These are phyloP conservation scores for Lentinus tigrinus DNA, from an alignment of 768 basidiomycete genomes.

Conservation along the genomic window DNA sequence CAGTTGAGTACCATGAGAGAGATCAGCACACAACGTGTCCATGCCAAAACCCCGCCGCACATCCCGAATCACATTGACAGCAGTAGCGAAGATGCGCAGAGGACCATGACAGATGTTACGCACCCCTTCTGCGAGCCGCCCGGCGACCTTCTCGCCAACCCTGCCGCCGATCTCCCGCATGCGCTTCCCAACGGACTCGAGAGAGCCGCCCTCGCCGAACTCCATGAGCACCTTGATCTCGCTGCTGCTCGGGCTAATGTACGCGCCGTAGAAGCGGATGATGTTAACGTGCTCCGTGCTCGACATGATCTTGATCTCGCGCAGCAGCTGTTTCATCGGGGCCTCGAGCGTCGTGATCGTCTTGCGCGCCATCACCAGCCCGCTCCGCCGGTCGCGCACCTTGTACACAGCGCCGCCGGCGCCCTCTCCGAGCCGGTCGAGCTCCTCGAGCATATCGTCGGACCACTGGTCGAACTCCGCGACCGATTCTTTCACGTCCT, in stretches of 20 bases:
- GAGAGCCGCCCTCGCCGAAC: conserved; percentile 79
- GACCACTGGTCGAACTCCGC: conserved; percentile 51
- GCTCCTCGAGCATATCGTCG: conserved; percentile 73
- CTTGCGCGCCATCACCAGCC: conserved; percentile 88
- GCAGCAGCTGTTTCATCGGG: conserved; percentile 86
- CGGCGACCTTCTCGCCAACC: conserved; percentile 86
- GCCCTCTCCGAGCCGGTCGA: conserved; percentile 85
- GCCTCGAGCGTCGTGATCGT: conserved; percentile 90
- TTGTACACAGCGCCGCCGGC: conserved; percentile 96
- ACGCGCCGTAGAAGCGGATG: conserved; percentile 89
- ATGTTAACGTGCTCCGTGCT: conserved; percentile 85
- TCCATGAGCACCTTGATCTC: conserved; percentile 98
- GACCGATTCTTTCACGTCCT: conserved; percentile 28
- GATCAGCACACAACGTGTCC: conserved; percentile 11
- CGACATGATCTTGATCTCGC: conserved; percentile 89
- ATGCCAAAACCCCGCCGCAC: not conserved
- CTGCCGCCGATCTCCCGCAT: conserved; percentile 77
- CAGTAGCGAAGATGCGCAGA: not conserved
- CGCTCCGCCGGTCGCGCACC: conserved; percentile 80
- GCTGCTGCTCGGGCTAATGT: conserved; percentile 79
- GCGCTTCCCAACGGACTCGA: conserved; percentile 86
- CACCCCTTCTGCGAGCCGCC: conserved; percentile 91
- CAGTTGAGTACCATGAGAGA: not conserved
- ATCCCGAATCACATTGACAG: not conserved
- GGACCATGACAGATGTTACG: conserved; percentile 26